Percentiles rank a stretch among this genome's conserved stretches.
Conservation (phyloP, 345 rosid genomes). For the Euphorbia peplus region DNA sequence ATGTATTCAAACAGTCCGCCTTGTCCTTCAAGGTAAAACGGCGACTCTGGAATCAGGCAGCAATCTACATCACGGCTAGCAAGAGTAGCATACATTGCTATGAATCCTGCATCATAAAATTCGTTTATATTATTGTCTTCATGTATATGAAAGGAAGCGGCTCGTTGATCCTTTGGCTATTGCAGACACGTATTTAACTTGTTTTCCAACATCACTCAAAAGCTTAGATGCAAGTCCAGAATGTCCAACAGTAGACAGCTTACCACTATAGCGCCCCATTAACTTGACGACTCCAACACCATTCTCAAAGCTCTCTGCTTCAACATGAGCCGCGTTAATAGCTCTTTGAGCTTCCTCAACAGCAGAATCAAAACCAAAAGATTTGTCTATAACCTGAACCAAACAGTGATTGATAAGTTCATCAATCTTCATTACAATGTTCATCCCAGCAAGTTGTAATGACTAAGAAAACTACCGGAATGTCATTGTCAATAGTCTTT, state of each 20-base stretch:
- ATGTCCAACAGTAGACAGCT: background rate
- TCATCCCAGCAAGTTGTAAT: background rate
- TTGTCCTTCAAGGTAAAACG: slow-evolving; percentile 58
- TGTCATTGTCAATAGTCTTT: slow-evolving; percentile 76
- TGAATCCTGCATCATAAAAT: slow-evolving; percentile 44
- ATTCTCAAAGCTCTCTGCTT: slow-evolving; percentile 72
- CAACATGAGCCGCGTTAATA: slow-evolving; percentile 91
- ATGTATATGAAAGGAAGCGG: too few relatives aligned
- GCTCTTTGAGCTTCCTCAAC: slow-evolving; percentile 97
- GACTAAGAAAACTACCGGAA: slow-evolving; percentile 39
- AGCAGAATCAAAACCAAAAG: slow-evolving; percentile 93
- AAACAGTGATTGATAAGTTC: background rate
- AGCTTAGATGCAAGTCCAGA: background rate
- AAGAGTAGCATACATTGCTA: slow-evolving; percentile 62
- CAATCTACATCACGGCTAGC: slow-evolving; percentile 68
- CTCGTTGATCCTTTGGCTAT: too few relatives aligned
- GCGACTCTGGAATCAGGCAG: slow-evolving; percentile 62
- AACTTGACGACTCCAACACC: slow-evolving; percentile 85
- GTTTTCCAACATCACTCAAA: background rate
- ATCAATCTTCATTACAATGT: background rate
- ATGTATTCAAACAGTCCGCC: slow-evolving; percentile 56
- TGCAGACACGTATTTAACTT: background rate
- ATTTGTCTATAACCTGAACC: slow-evolving; percentile 69
- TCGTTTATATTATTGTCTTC: background rate
- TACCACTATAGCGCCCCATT: slow-evolving; percentile 90